Evolutionary conservation across 805 yeast species (phyloP).

Genomic region (Candida yuanshanica): DNA sequence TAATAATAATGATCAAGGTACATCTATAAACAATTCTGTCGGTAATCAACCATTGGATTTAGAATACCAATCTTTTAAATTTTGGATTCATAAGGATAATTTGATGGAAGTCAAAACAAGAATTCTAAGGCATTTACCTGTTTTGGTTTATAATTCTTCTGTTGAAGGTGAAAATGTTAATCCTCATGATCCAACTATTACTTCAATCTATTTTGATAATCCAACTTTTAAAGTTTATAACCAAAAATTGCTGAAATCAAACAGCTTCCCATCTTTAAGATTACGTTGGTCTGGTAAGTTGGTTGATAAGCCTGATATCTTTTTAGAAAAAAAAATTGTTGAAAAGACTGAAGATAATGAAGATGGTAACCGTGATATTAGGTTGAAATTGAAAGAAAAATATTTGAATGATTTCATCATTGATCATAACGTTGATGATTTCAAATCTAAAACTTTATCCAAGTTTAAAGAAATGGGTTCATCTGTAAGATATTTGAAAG

Average conservation of each 20-base stretch:
- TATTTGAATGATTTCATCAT: conserved; percentile 68
- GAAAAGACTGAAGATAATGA: conserved; percentile 37
- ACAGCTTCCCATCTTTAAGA: conserved; percentile 69
- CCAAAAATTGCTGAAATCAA: conserved; percentile 66
- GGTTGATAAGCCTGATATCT: conserved; percentile 67
- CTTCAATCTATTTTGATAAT: conserved; percentile 85
- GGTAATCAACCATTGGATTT: conserved; percentile 17
- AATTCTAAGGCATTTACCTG: conserved; percentile 88
- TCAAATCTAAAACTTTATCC: conserved; percentile 45
- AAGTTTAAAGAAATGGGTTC: conserved; percentile 63
- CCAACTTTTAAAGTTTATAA: conserved; percentile 79
- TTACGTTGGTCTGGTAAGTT: conserved; percentile 89
- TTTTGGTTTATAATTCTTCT: conserved; percentile 57
- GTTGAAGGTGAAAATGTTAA: conserved; percentile 36
- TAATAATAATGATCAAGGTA: conserved; percentile 24
- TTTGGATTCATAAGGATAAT: conserved; percentile 97
- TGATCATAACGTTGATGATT: conserved; percentile 38
- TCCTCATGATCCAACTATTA: conserved; percentile 71
- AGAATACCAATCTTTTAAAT: conserved; percentile 64
- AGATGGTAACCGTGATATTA: conserved; percentile 56
- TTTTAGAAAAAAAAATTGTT: conserved; percentile 73
- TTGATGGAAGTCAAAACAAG: conserved; percentile 97
- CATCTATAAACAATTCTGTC: no score
- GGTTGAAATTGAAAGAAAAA: conserved; percentile 73
- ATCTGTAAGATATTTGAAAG: conserved; percentile 44